Evolutionary conservation across 2,329 filamentous ascomycete genomes (phyloP).

Genomic region (Aspergillus neotritici): DNA sequence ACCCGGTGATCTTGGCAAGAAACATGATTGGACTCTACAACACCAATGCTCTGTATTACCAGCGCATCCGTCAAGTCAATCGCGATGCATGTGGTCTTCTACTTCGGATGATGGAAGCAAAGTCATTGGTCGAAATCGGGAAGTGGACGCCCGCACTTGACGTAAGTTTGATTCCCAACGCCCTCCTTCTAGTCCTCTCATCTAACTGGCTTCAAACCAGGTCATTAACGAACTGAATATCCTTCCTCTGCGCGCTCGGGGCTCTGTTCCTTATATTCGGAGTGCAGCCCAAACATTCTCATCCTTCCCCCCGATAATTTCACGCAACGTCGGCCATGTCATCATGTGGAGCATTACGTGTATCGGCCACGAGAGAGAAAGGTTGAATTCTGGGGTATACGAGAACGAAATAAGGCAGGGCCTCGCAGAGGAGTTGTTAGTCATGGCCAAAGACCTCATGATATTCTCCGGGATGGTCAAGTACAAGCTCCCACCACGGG

Average conservation of each 20-base stretch:
- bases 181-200: background rate
- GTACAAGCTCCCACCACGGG: constrained; percentile 78
- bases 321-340: constrained; percentile 82
- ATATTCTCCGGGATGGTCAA: constrained; percentile 89
- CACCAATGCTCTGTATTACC: constrained; percentile 54
- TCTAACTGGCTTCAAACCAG: constrained; percentile 38
- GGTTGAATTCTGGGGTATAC: constrained; percentile 65
- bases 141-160: constrained; percentile 60
- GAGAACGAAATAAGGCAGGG: constrained; percentile 48
- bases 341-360: constrained; percentile 90
- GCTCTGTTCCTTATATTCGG: constrained; percentile 74
- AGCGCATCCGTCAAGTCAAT: constrained; percentile 54
- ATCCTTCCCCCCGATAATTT: constrained; percentile 69
- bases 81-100: constrained; percentile 56
- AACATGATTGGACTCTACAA: constrained; percentile 61
- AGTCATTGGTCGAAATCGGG: constrained; percentile 52
- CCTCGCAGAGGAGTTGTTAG: constrained; percentile 64
- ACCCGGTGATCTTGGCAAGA: constrained; percentile 57
- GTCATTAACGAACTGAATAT: constrained; percentile 70
- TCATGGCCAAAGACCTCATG: constrained; percentile 83
- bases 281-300: constrained; percentile 75
- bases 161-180: constrained; percentile 44
- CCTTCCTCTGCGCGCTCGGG: constrained; percentile 68
- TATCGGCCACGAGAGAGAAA: constrained; percentile 71
- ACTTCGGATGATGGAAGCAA: constrained; percentile 56